phyloP scores from a whole-genome alignment of 305 asterid genomes.

The Euphrasia arctica region DNA sequence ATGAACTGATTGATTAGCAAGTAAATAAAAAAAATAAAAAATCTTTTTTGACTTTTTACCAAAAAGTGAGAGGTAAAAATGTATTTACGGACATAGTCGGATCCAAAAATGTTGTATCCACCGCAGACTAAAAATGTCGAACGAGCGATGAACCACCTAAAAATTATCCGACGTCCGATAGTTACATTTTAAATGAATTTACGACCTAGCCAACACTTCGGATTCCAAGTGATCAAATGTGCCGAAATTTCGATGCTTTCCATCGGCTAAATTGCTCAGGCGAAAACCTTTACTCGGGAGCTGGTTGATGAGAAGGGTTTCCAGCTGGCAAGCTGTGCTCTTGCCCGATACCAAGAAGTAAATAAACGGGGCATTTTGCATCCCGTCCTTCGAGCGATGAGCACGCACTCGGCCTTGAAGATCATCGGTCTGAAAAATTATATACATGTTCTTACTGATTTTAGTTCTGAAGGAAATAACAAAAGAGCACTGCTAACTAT shows the following conservation, averaged over 20 bases:
- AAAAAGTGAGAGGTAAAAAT: too few species aligned
- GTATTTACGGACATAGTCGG: too few species aligned
- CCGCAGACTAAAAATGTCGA: constrained; percentile 23
- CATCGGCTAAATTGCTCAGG: constrained; percentile 76
- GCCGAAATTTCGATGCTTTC: constrained; percentile 91
- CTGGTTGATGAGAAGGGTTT: constrained; percentile 91
- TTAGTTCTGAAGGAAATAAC: too few species aligned
- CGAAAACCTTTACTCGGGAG: constrained; percentile 72
- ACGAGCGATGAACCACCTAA: constrained; percentile 9
- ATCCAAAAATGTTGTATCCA: constrained; percentile 56
- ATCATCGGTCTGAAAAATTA: constrained; percentile 69
- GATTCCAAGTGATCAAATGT: constrained; percentile 47
- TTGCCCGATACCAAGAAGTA: constrained; percentile 80
- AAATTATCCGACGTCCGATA: not conserved
- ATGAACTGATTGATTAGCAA: too few species aligned
- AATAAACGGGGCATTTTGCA: constrained; percentile 64
- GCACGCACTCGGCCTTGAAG: constrained; percentile 79
- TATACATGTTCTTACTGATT: not conserved
- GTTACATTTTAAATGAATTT: not conserved
- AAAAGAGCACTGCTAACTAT: too few species aligned
- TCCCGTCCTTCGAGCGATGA: constrained; percentile 74
- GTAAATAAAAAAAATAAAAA: too few species aligned
- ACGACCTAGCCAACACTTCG: constrained; percentile 42
- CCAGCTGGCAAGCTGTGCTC: constrained; percentile 89
- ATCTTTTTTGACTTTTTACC: too few species aligned